Percentiles rank a stretch among this genome's conserved stretches.
Evolutionary conservation across 495 filamentous ascomycete genomes (phyloP).

Genomic region (Aspergillus campestris): DNA sequence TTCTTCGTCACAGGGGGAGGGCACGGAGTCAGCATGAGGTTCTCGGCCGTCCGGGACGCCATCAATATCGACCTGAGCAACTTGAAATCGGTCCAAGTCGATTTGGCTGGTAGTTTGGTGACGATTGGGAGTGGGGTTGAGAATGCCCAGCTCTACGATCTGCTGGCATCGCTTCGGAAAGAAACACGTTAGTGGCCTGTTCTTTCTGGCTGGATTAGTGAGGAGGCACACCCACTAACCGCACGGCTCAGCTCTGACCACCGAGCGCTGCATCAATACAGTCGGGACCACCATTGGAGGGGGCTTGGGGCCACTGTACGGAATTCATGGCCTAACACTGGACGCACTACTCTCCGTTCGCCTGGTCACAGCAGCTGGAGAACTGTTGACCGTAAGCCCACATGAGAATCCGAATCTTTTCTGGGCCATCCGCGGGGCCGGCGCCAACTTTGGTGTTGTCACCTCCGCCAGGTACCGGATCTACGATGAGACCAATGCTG

Average conservation of each 20-base stretch:
- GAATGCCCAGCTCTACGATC: slow-evolving; percentile 12
- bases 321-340: slow-evolving; percentile 25
- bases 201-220: too few relatives aligned
- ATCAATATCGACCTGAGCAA: slow-evolving; percentile 24
- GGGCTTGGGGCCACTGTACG: slow-evolving; percentile 27
- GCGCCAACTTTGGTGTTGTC: slow-evolving; percentile 43
- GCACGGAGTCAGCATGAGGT: slow-evolving; percentile 17
- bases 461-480: slow-evolving; percentile 27
- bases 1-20: slow-evolving; percentile 29
- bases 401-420: slow-evolving; percentile 35
- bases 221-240: background rate
- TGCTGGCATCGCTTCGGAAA: slow-evolving; percentile 19
- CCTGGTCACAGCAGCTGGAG: slow-evolving; percentile 24
- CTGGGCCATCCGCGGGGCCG: slow-evolving; percentile 23
- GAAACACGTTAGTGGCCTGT: slow-evolving; percentile 19
- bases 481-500: slow-evolving; percentile 16
- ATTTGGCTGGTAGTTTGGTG: slow-evolving; percentile 2
- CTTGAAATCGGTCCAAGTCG: slow-evolving; percentile 16
- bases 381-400: slow-evolving; percentile 21
- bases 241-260: slow-evolving; percentile 2
- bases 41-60: slow-evolving; percentile 11
- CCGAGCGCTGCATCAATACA: slow-evolving; percentile 20
- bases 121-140: slow-evolving; percentile 15
- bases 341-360: slow-evolving; percentile 25
- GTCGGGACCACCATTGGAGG: slow-evolving; percentile 32